A percentile compares a stretch with the other conserved stretches of the same genome.
These are phyloP conservation scores for Cinnamomum chago DNA, from an alignment of 164 flowering plant genomes.

Conservation along the genomic window DNA sequence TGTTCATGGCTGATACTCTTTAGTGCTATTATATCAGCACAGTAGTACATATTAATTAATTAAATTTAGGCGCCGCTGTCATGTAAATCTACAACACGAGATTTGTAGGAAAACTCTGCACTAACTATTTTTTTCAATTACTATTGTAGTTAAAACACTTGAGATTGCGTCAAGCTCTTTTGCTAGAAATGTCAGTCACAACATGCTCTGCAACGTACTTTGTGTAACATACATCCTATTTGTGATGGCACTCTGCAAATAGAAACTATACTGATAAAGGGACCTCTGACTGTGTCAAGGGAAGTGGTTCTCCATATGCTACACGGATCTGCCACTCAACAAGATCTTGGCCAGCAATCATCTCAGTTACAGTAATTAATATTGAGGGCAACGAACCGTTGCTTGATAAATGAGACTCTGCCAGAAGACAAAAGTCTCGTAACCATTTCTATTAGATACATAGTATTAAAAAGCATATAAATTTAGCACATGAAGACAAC, in stretches of 20 bases:
- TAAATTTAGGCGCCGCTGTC: too few species aligned
- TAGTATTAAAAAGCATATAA: not conserved
- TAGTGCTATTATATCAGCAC: too few species aligned
- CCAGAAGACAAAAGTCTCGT: too few species aligned
- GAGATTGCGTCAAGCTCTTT: not conserved
- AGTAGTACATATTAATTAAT: too few species aligned
- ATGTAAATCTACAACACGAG: too few species aligned
- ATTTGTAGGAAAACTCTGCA: not conserved
- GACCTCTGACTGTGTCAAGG: constrained; percentile 73
- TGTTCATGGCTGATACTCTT: too few species aligned
- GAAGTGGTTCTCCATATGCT: constrained; percentile 94
- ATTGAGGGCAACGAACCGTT: not conserved
- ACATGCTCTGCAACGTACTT: not conserved
- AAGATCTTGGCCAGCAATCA: constrained; percentile 98
- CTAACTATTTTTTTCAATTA: too few species aligned
- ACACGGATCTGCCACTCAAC: constrained; percentile 99
- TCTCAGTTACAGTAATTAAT: constrained; percentile 45
- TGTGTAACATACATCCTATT: not conserved
- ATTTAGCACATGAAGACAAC: not conserved
- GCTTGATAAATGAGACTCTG: too few species aligned
- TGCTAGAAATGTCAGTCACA: not conserved
- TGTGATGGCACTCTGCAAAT: not conserved
- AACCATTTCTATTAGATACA: not conserved
- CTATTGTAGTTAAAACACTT: too few species aligned
- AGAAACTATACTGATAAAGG: constrained; percentile 63